Base-by-base conservation (phyloP, 306 rosid species). In the Astragalus membranaceus region DNA sequence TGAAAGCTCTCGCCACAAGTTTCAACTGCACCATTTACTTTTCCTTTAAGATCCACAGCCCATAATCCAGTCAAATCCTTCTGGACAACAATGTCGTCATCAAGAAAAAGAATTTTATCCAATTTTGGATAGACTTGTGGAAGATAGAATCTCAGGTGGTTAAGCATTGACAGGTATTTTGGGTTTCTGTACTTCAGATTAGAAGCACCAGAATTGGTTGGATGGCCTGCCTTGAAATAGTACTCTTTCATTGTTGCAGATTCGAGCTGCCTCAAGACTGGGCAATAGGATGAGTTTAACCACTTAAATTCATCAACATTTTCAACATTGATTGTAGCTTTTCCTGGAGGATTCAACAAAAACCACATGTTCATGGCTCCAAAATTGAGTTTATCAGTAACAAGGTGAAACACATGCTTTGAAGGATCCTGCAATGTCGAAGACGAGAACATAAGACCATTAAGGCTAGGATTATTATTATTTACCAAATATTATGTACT, bases 341-440 rank as follows among this genome's bases (percentile, higher is more conserved):
- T 92, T 43, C 94, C 89, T 43, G 99, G 99, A 83, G 99, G 95
- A 68, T 94, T 94, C 85, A 84, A 78, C 64, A 94, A 84, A 84
- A 94, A 94, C 99, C 99, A 94, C 97, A 94, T 94, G 79, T 80
- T 94, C 97, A 94, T 84, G 75, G 99, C 99, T 75, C 92, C 99
- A 80, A 87, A 88, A 75, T 94, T 91, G 39, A 94, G 88, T 74
- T 87, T 89, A 82, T 91, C 97, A 2, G 97, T 91, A 78, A 94
- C 99, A 54, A 94, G 91, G 69, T 94, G 99, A 81, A 94, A 91
- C 64, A 91, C 99, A 26, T 94, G 99, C 75, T 86, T 91, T 59
- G 97, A 91, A 56, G 96, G 85, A 85, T 94, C 97, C 99, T 94
- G 83, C 80, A 80, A 68, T 57, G 63, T 72, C n/a, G 39, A 74